These are phyloP conservation scores for Trametes hirsuta DNA, from an alignment of 1,284 basidiomycete genomes.

Conservation along the genomic window DNA sequence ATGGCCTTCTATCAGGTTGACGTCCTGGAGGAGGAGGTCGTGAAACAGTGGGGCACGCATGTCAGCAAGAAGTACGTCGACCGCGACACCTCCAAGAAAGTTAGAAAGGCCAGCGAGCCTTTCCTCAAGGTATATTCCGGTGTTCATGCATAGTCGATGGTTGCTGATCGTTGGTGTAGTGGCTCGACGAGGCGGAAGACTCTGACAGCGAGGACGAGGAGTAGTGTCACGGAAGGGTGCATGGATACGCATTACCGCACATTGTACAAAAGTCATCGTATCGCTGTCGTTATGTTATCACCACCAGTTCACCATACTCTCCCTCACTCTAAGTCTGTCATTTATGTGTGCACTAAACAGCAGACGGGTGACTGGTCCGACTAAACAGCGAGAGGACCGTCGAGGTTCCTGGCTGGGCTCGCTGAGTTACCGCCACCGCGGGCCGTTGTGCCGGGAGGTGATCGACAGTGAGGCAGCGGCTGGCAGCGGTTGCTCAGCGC, in stretches of 20 bases:
- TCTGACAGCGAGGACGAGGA: slow-evolving; percentile 39
- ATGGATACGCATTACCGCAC: neutral
- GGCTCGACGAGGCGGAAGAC: slow-evolving; percentile 52
- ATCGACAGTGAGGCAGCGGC: no score
- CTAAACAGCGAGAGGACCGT: no score
- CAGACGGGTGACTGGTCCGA: no score
- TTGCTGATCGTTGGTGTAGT: slow-evolving; percentile 39
- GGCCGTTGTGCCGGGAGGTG: no score
- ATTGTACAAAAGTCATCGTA: no score
- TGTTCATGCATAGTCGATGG: neutral
- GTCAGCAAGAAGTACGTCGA: slow-evolving; percentile 98
- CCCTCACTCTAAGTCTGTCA: no score
- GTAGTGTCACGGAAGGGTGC: neutral
- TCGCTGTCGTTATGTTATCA: no score
- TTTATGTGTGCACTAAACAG: no score
- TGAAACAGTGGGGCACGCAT: slow-evolving; percentile 94
- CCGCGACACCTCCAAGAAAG: slow-evolving; percentile 94
- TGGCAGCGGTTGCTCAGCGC: no score
- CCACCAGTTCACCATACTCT: no score
- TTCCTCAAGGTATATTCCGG: slow-evolving; percentile 73
- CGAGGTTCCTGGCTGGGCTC: no score
- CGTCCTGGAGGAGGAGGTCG: slow-evolving; percentile 90
- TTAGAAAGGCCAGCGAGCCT: slow-evolving; percentile 93
- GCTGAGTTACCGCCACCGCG: no score
- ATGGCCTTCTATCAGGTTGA: slow-evolving; percentile 96